phyloP scores from a whole-genome alignment of 1,139 yeast genomes.

The Taiozyma sp. region DNA sequence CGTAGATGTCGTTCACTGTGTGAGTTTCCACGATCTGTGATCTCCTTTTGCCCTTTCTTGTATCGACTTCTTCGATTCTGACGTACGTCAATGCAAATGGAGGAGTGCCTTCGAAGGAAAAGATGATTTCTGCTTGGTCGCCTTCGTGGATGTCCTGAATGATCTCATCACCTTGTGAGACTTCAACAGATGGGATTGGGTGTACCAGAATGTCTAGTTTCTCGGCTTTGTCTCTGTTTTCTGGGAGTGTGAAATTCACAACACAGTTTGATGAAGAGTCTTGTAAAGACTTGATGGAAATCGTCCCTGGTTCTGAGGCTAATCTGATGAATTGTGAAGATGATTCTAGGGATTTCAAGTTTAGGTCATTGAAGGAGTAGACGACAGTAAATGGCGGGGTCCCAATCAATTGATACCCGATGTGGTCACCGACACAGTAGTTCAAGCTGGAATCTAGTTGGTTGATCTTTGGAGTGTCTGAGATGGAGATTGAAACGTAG shows the following conservation, averaged over 20 bases:
- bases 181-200: constrained; percentile 87
- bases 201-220: constrained; percentile 55
- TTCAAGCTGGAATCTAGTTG: constrained; percentile 37
- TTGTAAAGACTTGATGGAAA: constrained; percentile 62
- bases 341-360: constrained; percentile 55
- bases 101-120: constrained; percentile 66
- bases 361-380: constrained; percentile 65
- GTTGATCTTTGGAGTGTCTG: constrained; percentile 71
- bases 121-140: constrained; percentile 68
- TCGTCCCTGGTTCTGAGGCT: constrained; percentile 76
- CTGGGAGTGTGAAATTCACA: constrained; percentile 47
- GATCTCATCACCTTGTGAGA: constrained; percentile 71
- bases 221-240: constrained; percentile 31
- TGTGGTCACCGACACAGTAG: constrained; percentile 91
- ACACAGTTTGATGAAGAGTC: constrained; percentile 78
- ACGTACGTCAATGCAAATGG: constrained; percentile 60
- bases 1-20: constrained; percentile 65
- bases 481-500: constrained; percentile 47
- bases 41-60: constrained; percentile 28
- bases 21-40: constrained; percentile 70
- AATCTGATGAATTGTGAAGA: constrained; percentile 58
- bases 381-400: constrained; percentile 72
- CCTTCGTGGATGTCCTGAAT: constrained; percentile 89
- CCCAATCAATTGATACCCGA: constrained; percentile 74
- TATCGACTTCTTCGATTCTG: constrained; percentile 39